phyloP scores from a whole-genome alignment of 768 basidiomycete species.

The Hortiboletus flavorubellus region DNA sequence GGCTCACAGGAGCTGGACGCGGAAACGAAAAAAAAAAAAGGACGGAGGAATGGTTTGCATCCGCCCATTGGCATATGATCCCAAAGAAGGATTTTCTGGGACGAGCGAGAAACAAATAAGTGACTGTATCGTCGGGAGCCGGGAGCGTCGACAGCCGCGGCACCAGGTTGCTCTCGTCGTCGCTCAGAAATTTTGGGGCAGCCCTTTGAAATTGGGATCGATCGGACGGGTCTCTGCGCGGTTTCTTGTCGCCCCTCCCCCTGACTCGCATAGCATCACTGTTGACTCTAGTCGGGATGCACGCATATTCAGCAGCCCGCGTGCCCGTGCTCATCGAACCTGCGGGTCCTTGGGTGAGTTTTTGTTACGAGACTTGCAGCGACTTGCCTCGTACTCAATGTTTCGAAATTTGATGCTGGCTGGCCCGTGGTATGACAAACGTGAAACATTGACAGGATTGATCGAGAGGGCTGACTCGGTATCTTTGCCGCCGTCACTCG shows the following conservation, averaged over 20 bases:
- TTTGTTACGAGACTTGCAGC: neutral
- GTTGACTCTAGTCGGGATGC: neutral
- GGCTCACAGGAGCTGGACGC: constrained; percentile 18
- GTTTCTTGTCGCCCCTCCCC: neutral
- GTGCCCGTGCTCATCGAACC: neutral
- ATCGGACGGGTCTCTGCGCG: constrained; percentile 6
- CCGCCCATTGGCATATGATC: constrained; percentile 26
- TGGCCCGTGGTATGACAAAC: constrained; percentile 24
- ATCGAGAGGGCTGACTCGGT: constrained; percentile 37
- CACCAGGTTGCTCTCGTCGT: constrained; percentile 10
- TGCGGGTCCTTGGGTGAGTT: constrained; percentile 2
- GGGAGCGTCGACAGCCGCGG: constrained; percentile 25
- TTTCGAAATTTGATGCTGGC: constrained; percentile 12
- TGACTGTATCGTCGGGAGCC: constrained; percentile 25
- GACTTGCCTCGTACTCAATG: constrained; percentile 6
- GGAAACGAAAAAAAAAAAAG: constrained; percentile 29
- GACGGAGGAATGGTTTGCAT: constrained; percentile 27
- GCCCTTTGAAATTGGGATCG: constrained; percentile 25
- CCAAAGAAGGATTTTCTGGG: constrained; percentile 20
- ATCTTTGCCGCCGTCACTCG: constrained; percentile 19
- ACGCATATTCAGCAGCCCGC: neutral
- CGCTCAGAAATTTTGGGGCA: constrained; percentile 23
- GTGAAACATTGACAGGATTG: constrained; percentile 43
- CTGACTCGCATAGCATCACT: neutral
- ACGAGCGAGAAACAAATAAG: constrained; percentile 19